A percentile compares a stretch with the other conserved stretches of the same genome.
Conservation (phyloP, 305 asterid genomes). For the Euphrasia arctica region DNA sequence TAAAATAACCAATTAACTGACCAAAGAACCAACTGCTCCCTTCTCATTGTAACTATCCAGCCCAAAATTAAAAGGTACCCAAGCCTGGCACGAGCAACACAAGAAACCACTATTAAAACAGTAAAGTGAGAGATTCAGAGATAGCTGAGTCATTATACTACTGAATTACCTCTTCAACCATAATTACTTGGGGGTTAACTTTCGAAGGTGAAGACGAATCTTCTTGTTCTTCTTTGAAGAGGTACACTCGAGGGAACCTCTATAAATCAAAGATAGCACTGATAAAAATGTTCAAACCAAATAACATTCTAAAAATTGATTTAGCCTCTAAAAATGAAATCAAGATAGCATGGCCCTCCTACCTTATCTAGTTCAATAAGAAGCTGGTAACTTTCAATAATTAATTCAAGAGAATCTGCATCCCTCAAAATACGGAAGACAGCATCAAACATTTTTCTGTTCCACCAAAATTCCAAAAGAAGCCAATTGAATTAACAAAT, state of each 20-base stretch:
- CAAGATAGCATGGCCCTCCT: conserved; percentile 9
- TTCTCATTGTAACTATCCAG: conserved; percentile 40
- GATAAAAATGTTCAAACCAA: conserved; percentile 13
- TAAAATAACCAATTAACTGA: conserved; percentile 30
- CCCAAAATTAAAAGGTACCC: conserved; percentile 69
- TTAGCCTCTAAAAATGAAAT: conserved; percentile 12
- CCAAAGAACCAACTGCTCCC: conserved; percentile 54
- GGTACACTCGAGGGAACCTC: conserved; percentile 63
- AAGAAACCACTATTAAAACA: conserved; percentile 16
- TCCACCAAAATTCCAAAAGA: conserved; percentile 27
- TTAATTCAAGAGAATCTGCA: conserved; percentile 64
- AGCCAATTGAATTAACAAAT: background rate
- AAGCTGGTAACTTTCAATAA: conserved; percentile 72
- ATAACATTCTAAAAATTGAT: background rate
- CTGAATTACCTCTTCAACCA: conserved; percentile 63
- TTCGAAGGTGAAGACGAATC: conserved; percentile 43
- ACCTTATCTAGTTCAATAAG: conserved; percentile 75
- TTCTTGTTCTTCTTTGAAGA: conserved; percentile 38
- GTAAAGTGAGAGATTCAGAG: conserved; percentile 15
- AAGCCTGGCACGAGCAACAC: conserved; percentile 55
- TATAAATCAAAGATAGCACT: conserved; percentile 26
- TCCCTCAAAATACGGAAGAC: conserved; percentile 65
- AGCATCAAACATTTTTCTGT: conserved; percentile 74
- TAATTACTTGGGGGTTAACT: conserved; percentile 31
- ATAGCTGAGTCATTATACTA: conserved; percentile 22